phyloP scores from a whole-genome alignment of 2,329 filamentous ascomycete species.

The Apiospora aurea region DNA sequence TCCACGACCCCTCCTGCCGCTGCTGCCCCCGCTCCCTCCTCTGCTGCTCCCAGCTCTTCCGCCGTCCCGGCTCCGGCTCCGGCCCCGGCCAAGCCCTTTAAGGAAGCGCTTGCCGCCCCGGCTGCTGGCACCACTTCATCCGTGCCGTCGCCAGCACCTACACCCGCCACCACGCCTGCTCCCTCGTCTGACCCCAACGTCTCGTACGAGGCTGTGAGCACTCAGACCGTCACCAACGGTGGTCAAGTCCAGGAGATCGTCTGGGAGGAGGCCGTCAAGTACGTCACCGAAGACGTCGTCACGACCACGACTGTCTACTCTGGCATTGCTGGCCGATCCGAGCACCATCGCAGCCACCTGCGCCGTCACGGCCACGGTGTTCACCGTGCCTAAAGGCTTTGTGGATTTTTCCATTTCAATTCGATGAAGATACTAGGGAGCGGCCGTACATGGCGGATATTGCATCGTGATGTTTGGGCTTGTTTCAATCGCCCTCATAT shows the following conservation, averaged over 20 bases:
- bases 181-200: conserved; percentile 44
- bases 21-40: conserved; percentile 27
- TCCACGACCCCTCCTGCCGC: background rate
- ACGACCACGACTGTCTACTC: conserved; percentile 47
- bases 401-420: conserved; percentile 21
- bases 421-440: conserved; percentile 26
- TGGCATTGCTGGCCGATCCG: conserved; percentile 42
- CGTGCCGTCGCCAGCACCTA: conserved; percentile 32
- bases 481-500: conserved; percentile 1
- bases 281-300: conserved; percentile 55
- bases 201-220: conserved; percentile 53
- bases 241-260: conserved; percentile 62
- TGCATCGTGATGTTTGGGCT: conserved; percentile 20
- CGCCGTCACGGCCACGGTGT: conserved; percentile 49
- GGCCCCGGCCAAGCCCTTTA: conserved; percentile 23
- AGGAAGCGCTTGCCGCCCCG: conserved; percentile 28
- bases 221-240: conserved; percentile 59
- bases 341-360: conserved; percentile 42
- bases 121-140: background rate
- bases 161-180: conserved; percentile 41
- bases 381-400: conserved; percentile 19
- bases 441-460: conserved; percentile 14
- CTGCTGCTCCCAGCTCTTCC: conserved; percentile 28
- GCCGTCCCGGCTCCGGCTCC: conserved; percentile 29
- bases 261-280: conserved; percentile 63